A percentile compares a stretch with the other conserved stretches of the same genome.
These are phyloP conservation scores for Chaetomidium leptoderma DNA, from an alignment of 495 filamentous ascomycete genomes.

Conservation along the genomic window DNA sequence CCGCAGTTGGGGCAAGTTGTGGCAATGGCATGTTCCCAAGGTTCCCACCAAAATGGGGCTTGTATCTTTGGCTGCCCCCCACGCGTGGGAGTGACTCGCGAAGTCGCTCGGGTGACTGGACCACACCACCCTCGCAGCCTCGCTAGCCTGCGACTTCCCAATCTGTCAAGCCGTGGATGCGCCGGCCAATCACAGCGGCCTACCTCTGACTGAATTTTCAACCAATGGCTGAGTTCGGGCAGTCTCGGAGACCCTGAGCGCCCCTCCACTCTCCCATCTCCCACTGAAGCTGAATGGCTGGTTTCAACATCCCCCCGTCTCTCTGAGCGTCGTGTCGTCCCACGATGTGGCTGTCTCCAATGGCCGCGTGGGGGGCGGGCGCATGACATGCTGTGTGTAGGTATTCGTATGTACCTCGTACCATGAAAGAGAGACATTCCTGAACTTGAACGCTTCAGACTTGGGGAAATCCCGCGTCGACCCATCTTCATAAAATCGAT, in stretches of 20 bases:
- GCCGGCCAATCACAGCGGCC: slow-evolving; percentile 5
- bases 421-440: too few relatives aligned
- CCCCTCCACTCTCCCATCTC: not conserved
- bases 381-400: too few relatives aligned
- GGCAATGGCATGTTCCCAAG: not conserved
- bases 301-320: not conserved
- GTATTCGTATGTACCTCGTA: too few relatives aligned
- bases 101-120: not conserved
- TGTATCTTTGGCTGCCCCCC: slow-evolving; percentile 3
- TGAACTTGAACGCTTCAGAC: not conserved
- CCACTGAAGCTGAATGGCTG: slow-evolving; percentile 12
- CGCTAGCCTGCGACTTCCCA: slow-evolving; percentile 13
- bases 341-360: not conserved
- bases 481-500: not conserved
- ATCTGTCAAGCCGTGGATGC: slow-evolving; percentile 24
- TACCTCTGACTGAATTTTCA: slow-evolving; percentile 4
- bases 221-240: slow-evolving; percentile 18
- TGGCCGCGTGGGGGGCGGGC: not conserved
- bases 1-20: not conserved
- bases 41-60: not conserved
- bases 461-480: slow-evolving; percentile 3
- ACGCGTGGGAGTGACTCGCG: slow-evolving; percentile 4
- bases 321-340: not conserved
- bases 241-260: slow-evolving; percentile 9
- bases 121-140: slow-evolving; percentile 1